Evolutionary conservation across 2,329 filamentous ascomycete genomes (phyloP).

Genomic region (Stagonosporopsis rhizophila): DNA sequence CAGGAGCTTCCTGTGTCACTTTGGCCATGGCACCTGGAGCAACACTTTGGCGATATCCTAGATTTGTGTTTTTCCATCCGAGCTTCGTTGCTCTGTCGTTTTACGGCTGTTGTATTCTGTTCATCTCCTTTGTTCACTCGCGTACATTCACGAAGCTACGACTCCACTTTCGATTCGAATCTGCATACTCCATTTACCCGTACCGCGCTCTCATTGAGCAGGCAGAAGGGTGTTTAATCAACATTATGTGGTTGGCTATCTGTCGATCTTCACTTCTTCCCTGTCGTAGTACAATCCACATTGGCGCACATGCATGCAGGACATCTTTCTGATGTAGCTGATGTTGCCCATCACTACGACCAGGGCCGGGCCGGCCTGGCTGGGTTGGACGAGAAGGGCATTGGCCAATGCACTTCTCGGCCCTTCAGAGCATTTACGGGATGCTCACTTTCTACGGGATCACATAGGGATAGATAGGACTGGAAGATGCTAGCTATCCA

Average conservation of each 20-base stretch:
- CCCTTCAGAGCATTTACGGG: slow-evolving; percentile 3
- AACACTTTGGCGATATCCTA: slow-evolving; percentile 41
- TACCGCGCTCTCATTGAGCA: slow-evolving; percentile 15
- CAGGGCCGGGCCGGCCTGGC: slow-evolving; percentile 12
- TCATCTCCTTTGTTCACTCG: slow-evolving; percentile 22
- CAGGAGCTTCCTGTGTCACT: slow-evolving; percentile 14
- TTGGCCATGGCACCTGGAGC: slow-evolving; percentile 28
- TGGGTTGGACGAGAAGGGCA: slow-evolving; percentile 4
- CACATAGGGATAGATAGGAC: slow-evolving; percentile 6
- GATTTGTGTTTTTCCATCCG: slow-evolving; percentile 35
- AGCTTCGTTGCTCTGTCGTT: slow-evolving; percentile 33
- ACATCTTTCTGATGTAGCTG: slow-evolving; percentile 21
- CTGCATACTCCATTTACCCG: slow-evolving; percentile 24
- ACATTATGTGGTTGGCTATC: slow-evolving; percentile 25
- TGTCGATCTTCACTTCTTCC: slow-evolving; percentile 25
- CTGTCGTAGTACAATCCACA: slow-evolving; percentile 20
- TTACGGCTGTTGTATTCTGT: slow-evolving; percentile 19
- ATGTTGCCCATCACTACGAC: slow-evolving; percentile 7
- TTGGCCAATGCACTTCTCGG: slow-evolving; percentile 2
- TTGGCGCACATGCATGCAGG: slow-evolving; percentile 27
- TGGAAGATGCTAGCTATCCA: slow-evolving; percentile 17
- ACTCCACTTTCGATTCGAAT: slow-evolving; percentile 24
- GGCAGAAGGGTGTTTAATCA: slow-evolving; percentile 4
- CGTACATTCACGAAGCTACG: slow-evolving; percentile 30
- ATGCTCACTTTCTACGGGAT: slow-evolving; percentile 13